Conservation (phyloP, 2,329 filamentous ascomycete species). For the Lachnellula arida region DNA sequence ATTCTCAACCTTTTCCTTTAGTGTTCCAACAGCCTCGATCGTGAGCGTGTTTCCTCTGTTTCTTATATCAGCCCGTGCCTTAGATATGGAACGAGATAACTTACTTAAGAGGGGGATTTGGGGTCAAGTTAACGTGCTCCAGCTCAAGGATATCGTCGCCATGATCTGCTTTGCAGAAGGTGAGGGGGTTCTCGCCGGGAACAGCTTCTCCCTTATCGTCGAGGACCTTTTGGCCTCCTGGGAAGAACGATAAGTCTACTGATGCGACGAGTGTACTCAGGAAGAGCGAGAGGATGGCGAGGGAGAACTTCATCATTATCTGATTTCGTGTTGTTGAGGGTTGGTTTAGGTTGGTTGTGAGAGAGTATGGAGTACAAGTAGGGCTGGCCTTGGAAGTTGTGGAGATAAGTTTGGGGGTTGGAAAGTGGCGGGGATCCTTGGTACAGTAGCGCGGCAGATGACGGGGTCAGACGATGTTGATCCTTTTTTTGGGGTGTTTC, state of each 20-base stretch:
- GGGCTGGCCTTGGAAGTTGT: not conserved
- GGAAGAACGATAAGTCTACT: conserved; percentile 42
- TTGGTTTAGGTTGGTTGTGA: conserved; percentile 2
- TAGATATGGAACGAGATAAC: conserved; percentile 34
- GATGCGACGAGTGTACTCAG: conserved; percentile 34
- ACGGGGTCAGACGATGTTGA: not conserved
- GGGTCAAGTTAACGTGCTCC: conserved; percentile 70
- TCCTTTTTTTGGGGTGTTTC: not conserved
- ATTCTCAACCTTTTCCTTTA: conserved; percentile 66
- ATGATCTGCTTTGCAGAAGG: conserved; percentile 67
- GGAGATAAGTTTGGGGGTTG: not conserved
- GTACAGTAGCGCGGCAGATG: not conserved
- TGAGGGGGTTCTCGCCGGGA: conserved; percentile 74
- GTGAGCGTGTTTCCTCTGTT: conserved; percentile 69
- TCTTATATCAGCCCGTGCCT: conserved; percentile 8
- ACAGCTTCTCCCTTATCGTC: conserved; percentile 41
- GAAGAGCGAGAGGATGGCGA: conserved; percentile 24
- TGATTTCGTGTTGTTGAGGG: conserved; percentile 6
- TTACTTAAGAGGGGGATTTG: conserved; percentile 85
- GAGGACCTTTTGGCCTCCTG: conserved; percentile 43
- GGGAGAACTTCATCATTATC: conserved; percentile 30
- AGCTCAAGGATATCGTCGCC: conserved; percentile 68
- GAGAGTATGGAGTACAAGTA: not conserved
- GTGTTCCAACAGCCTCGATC: conserved; percentile 74
- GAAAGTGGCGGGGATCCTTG: not conserved